A percentile compares a stretch with the other conserved stretches of the same genome.
Evolutionary conservation across 2,329 filamentous ascomycete genomes (phyloP).

Genomic region (Colletotrichum tanaceti): DNA sequence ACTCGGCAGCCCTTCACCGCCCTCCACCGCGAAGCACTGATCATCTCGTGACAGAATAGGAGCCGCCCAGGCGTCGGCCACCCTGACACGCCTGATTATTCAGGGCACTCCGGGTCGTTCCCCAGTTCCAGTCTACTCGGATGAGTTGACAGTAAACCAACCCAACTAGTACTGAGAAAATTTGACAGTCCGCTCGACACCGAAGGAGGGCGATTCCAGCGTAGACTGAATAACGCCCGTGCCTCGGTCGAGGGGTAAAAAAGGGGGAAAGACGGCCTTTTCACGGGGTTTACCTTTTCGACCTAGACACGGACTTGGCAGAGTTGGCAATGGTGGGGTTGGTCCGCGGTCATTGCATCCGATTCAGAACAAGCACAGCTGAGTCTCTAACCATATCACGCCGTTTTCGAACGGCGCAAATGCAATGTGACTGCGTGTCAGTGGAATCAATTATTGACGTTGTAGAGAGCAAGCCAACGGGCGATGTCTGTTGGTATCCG

Average conservation of each 20-base stretch:
- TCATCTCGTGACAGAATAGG: constrained; percentile 26
- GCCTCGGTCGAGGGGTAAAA: too few relatives aligned
- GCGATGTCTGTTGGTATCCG: neutral
- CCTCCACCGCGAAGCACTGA: constrained; percentile 28
- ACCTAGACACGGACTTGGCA: neutral
- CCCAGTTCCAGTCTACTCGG: neutral
- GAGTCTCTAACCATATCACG: neutral
- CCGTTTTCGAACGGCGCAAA: neutral
- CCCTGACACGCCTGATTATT: constrained; percentile 32
- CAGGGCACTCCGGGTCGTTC: constrained; percentile 9
- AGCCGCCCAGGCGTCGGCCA: constrained; percentile 22
- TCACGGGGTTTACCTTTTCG: neutral
- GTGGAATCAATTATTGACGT: neutral
- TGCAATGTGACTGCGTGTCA: neutral
- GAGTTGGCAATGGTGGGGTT: neutral
- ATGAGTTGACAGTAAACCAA: neutral
- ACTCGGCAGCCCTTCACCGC: constrained; percentile 36
- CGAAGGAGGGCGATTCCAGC: too few relatives aligned
- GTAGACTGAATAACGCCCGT: neutral
- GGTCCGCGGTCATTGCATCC: neutral
- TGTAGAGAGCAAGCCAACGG: neutral
- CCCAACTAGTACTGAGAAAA: neutral
- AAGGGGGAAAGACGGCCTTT: neutral
- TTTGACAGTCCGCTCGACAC: neutral
- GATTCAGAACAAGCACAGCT: neutral